phyloP scores from a whole-genome alignment of 192 early-diverging fungal genomes.

The Diversispora epigaea region DNA sequence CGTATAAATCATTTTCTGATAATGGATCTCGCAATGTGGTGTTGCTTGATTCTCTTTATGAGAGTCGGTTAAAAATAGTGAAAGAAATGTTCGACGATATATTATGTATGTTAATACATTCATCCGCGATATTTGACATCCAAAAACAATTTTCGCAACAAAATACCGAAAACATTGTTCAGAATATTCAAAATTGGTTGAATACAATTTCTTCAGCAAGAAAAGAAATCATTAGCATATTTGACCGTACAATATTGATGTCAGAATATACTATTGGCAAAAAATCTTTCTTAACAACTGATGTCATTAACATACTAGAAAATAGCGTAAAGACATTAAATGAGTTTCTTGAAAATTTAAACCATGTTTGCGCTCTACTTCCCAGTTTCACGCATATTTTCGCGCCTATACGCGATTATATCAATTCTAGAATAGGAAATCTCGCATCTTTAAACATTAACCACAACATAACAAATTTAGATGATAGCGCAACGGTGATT shows the following conservation, averaged over 20 bases:
- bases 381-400: constrained; percentile 15
- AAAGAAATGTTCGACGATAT: constrained; percentile 48
- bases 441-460: not conserved
- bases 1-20: constrained; percentile 5
- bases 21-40: not conserved
- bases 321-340: too few relatives aligned
- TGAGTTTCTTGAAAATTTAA: too few relatives aligned
- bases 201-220: constrained; percentile 28
- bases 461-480: not conserved
- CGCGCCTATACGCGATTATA: constrained; percentile 42
- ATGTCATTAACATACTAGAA: not conserved
- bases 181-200: constrained; percentile 13
- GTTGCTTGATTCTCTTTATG: constrained; percentile 29
- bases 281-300: not conserved
- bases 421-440: constrained; percentile 27
- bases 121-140: constrained; percentile 39
- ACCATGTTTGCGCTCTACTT: too few relatives aligned
- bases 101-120: constrained; percentile 36
- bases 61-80: constrained; percentile 34
- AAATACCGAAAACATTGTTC: constrained; percentile 4
- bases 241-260: constrained; percentile 32
- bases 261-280: constrained; percentile 26
- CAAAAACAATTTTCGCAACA: constrained; percentile 35
- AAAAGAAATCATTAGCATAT: constrained; percentile 30
- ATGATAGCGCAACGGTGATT: not conserved